Conservation (phyloP, 441 rosid genomes). For the Omphalea diandra region DNA sequence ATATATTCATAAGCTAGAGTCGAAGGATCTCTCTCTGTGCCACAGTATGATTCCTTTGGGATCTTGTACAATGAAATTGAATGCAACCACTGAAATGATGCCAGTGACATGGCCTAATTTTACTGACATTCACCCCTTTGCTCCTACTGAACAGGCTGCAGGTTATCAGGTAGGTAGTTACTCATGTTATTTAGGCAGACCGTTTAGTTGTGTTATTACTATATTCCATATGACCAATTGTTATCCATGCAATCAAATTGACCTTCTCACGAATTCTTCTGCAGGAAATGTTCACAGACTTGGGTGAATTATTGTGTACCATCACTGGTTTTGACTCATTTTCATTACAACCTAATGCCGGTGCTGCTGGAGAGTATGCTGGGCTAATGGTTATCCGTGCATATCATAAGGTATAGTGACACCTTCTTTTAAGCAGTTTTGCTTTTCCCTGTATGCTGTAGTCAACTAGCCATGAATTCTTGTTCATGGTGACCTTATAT, state of each 20-base stretch:
- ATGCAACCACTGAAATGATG: constrained; percentile 95
- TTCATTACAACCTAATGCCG: constrained; percentile 99
- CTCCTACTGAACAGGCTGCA: constrained; percentile 77
- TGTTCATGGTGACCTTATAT: background rate
- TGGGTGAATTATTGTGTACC: constrained; percentile 80
- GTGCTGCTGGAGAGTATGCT: constrained; percentile 97
- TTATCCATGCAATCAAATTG: constrained; percentile 20
- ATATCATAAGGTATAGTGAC: constrained; percentile 66
- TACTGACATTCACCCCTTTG: constrained; percentile 88
- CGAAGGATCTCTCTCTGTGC: constrained; percentile 94
- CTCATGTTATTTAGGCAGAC: constrained; percentile 3
- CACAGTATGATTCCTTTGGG: constrained; percentile 99
- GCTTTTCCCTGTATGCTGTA: background rate
- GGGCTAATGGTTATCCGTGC: constrained; percentile 99
- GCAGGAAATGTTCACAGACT: constrained; percentile 86
- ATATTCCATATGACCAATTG: background rate
- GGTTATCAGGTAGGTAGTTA: constrained; percentile 77
- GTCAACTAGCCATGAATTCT: background rate
- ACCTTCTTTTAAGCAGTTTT: background rate
- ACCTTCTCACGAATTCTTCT: constrained; percentile 24
- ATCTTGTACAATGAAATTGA: constrained; percentile 96
- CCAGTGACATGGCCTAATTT: constrained; percentile 93
- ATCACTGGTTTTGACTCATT: constrained; percentile 95
- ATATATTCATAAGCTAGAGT: constrained; percentile 67
- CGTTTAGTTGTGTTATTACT: background rate